Percentiles rank a stretch among this genome's conserved stretches.
Evolutionary conservation across 2,329 filamentous ascomycete species (phyloP).

Genomic region (Calonectria multiphialidica): DNA sequence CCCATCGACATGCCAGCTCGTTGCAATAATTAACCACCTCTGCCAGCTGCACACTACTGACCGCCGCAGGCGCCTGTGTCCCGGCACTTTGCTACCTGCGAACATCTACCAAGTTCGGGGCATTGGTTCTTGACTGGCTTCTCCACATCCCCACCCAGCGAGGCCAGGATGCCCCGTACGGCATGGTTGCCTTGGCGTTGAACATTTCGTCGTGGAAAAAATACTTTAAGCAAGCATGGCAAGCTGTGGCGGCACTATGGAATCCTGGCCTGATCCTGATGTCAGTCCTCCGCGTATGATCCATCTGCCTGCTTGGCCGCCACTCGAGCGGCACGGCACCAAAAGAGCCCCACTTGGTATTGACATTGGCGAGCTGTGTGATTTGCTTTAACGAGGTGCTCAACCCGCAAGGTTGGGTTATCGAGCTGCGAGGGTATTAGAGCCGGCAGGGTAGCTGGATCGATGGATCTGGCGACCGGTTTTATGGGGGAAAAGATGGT

Average conservation of each 20-base stretch:
- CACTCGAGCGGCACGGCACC: no score
- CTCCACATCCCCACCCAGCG: constrained; percentile 20
- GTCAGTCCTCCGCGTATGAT: not conserved
- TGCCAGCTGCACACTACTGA: not conserved
- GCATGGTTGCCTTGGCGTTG: constrained; percentile 25
- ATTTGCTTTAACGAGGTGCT: no score
- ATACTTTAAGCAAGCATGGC: constrained; percentile 23
- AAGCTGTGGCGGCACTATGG: not conserved
- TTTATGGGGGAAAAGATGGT: no score
- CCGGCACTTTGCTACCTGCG: constrained; percentile 32
- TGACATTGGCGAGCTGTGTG: no score
- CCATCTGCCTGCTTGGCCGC: not conserved
- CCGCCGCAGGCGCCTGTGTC: constrained; percentile 6
- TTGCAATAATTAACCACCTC: no score
- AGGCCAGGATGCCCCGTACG: constrained; percentile 19
- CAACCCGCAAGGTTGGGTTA: no score
- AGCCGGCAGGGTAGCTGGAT: no score
- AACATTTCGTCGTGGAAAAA: constrained; percentile 36
- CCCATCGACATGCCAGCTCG: no score
- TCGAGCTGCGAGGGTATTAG: no score
- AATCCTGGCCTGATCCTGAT: not conserved
- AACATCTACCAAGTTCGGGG: constrained; percentile 37
- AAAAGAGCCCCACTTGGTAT: not conserved
- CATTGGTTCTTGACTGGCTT: constrained; percentile 30
- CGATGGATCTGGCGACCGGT: no score